phyloP scores from a whole-genome alignment of 2,329 filamentous ascomycete species.

The Fusarium illudens region DNA sequence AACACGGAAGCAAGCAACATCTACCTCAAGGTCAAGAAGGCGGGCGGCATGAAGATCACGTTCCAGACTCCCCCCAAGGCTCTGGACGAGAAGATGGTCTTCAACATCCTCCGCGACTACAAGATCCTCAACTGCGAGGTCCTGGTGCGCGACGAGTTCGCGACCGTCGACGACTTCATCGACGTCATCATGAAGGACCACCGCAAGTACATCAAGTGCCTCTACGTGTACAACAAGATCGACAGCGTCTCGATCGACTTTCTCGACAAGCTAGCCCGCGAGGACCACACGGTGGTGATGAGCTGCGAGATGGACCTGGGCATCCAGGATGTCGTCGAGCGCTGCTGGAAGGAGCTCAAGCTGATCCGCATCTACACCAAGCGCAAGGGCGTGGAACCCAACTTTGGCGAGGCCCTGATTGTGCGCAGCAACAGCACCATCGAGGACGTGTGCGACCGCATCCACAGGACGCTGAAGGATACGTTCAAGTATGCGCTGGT shows the following conservation, averaged over 20 bases:
- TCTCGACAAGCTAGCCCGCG: constrained; percentile 88
- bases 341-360: constrained; percentile 92
- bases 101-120: constrained; percentile 97
- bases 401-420: constrained; percentile 91
- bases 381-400: constrained; percentile 88
- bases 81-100: constrained; percentile 97
- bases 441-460: constrained; percentile 95
- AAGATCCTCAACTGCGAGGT: constrained; percentile 99
- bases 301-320: constrained; percentile 95
- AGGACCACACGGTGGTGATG: constrained; percentile 96
- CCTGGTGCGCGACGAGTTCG: constrained; percentile 91
- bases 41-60: constrained; percentile 98
- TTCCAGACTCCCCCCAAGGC: constrained; percentile 90
- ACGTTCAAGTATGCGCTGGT: constrained; percentile 99
- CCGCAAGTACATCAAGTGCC: constrained; percentile 91
- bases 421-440: constrained; percentile 88
- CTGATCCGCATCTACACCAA: constrained; percentile 97
- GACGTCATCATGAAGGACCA: constrained; percentile 99
- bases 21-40: constrained; percentile 94
- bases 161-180: constrained; percentile 97
- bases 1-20: constrained; percentile 76
- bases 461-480: constrained; percentile 94
- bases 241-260: constrained; percentile 94
- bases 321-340: constrained; percentile 90
- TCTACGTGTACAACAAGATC: constrained; percentile 99